Percentiles rank a stretch among this genome's conserved stretches.
Evolutionary conservation across 257 asterid species (phyloP).

Genomic region (Rehmannia glutinosa): DNA sequence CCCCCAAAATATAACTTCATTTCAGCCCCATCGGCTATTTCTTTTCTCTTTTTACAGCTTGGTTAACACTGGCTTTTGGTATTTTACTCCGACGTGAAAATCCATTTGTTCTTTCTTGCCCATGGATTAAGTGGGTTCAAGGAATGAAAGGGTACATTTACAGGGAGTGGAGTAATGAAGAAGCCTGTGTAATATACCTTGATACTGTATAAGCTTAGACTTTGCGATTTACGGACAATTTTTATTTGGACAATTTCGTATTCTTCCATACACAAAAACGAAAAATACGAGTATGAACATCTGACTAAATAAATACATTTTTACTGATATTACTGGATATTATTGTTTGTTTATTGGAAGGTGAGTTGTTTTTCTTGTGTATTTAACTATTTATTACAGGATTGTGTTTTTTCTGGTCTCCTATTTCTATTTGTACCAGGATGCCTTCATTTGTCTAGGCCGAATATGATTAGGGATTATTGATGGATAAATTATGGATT

Average conservation of each 20-base stretch:
- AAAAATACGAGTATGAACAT: not conserved
- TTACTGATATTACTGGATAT: not conserved
- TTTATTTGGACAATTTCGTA: too few species aligned
- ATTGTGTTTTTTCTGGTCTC: too few species aligned
- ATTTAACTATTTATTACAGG: too few species aligned
- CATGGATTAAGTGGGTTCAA: conserved; percentile 7
- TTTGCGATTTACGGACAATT: conserved; percentile 15
- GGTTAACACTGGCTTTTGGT: conserved; percentile 7
- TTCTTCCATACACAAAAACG: not conserved
- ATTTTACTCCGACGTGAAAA: conserved; percentile 10
- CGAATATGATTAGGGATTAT: too few species aligned
- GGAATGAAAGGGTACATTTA: conserved; percentile 12
- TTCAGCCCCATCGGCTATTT: too few species aligned
- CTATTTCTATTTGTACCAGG: too few species aligned
- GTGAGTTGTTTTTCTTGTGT: not conserved
- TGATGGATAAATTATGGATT: too few species aligned
- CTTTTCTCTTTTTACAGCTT: not conserved
- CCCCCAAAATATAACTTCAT: too few species aligned
- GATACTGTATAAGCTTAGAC: conserved; percentile 1
- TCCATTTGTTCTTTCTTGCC: conserved; percentile 5
- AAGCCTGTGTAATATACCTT: conserved; percentile 8
- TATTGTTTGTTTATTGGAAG: not conserved
- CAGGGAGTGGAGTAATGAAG: conserved; percentile 18
- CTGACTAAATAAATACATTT: conserved; percentile 3
- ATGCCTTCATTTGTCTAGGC: too few species aligned